These are phyloP conservation scores for Boletus tylopilopsis DNA, from an alignment of 768 basidiomycete genomes.

Conservation along the genomic window DNA sequence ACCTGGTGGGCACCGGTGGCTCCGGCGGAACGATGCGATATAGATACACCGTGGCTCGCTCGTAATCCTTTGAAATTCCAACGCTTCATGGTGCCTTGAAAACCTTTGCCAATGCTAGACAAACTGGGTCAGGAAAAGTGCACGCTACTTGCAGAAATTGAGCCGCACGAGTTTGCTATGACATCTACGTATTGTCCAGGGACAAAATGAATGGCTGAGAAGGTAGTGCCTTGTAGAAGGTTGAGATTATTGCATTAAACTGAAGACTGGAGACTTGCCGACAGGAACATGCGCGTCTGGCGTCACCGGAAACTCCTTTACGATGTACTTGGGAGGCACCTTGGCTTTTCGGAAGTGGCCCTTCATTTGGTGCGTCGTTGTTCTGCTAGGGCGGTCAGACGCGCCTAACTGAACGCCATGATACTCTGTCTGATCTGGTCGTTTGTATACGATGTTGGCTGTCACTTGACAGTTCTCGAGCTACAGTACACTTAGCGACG, in stretches of 20 bases:
- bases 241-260: background rate
- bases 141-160: background rate
- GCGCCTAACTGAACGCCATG: slow-evolving; percentile 95
- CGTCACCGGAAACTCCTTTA: slow-evolving; percentile 87
- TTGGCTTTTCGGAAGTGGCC: slow-evolving; percentile 87
- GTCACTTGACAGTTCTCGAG: slow-evolving; percentile 90
- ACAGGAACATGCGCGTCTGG: slow-evolving; percentile 86
- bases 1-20: slow-evolving; percentile 96
- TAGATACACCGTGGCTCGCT: slow-evolving; percentile 94
- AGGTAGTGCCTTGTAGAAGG: slow-evolving; percentile 63
- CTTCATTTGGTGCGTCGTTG: slow-evolving; percentile 72
- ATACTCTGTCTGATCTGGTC: slow-evolving; percentile 67
- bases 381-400: slow-evolving; percentile 67
- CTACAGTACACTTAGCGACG: slow-evolving; percentile 35
- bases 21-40: slow-evolving; percentile 90
- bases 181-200: slow-evolving; percentile 97
- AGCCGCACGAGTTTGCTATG: slow-evolving; percentile 77
- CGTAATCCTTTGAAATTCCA: slow-evolving; percentile 90
- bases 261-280: slow-evolving; percentile 47
- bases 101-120: slow-evolving; percentile 90
- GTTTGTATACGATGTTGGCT: slow-evolving; percentile 63
- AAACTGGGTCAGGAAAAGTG: slow-evolving; percentile 5
- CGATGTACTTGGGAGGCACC: slow-evolving; percentile 76
- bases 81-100: slow-evolving; percentile 95
- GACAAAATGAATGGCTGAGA: slow-evolving; percentile 93